Evolutionary conservation across 805 yeast species (phyloP), one percentile per base, ranked within the genome.

Genomic region (Pichia scutulata): DNA sequence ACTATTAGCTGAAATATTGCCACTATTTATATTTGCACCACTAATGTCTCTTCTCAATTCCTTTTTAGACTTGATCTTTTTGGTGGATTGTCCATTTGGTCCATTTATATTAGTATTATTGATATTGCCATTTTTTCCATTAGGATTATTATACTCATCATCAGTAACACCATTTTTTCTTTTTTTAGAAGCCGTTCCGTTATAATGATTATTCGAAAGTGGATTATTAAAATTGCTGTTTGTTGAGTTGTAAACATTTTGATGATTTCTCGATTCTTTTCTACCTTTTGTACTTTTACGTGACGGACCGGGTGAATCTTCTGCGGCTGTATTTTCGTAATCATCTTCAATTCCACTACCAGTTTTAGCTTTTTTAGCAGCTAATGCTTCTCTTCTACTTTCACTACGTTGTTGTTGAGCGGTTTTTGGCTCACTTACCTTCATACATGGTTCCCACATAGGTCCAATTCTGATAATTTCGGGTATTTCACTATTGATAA

Each of bases 371-470:
- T 82, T 84, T 57, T 80, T 82, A 2, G 97, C 97, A 2, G 96
- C 96, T 58, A 90, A 74, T 9, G 97, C 97, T 61, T 90, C 97
- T 52, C 98, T 76, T 56, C 97, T 75, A 44, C 57, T 78, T 69
- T 92, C 98, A 60, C 88, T 78, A 53, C 96, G 74, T 57, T 84
- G 83, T 39, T 85, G 75, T 55, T 87, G 93, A 0, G 84, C 84
- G 1, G 88, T 78, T 58, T 82, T 71, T 28, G 78, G 78, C 37
- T 75, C 63, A 51, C 75, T 72, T 10, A 79, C 66, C 41, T 83
- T 77, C 78, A 89, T 82, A n/a, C 97, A 97, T 1, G 97, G 96
- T 65, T 93, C 97, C 62, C 85, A 80, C 56, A 79, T 73, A 1
- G 87, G 86, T 0, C 97, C 97, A 37, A 80, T 74, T 56, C 93